Evolutionary conservation across 208 protist genomes (phyloP), one percentile per base, ranked within the genome.

Genomic region (Leishmania lainsoni): DNA sequence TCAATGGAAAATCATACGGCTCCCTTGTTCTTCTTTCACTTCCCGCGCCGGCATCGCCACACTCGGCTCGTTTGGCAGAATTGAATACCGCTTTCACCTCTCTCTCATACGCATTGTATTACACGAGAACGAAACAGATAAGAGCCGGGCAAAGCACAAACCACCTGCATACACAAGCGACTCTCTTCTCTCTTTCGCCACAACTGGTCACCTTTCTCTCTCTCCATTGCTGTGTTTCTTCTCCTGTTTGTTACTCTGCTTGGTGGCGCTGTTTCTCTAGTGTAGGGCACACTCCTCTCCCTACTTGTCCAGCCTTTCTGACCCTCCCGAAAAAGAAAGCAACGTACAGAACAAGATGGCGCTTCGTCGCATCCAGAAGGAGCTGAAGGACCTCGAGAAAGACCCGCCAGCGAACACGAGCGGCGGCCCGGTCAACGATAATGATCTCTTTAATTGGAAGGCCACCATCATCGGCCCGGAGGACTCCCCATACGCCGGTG

Each of bases 391-490:
- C 85, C 75, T 99, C 26, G 87, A 94, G 76, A 97, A 93, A 75
- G 98, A 99, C 85, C 98, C 98, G 76, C 98, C 98, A 45, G 92
- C 96, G 49, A 98, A 98, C 85, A 99, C 98, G 76, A 98, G 92
- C 81, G 98, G 98, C 51, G 98, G 98, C 72, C 98, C 98, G 73
- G 86, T 95, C 65, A 96, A 88, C 78, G 98, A 99, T 78, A 94
- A 85, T 81, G 98, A 99, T 81, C 78, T 99, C 49, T 99, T 99
- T 85, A 98, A 99, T 90, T 99, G 98, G 98, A 94, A 98, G 83
- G 98, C 98, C 45, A 99, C 97, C 54, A 99, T 99, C 86, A 98
- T 99, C 81, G 98, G 98, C 66, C 98, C 98, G 14, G 94, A 95
- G 83, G 98, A 99, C 89, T 99, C 94, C 66, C 99, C 99, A 71